phyloP scores from a whole-genome alignment of 306 rosid species.

The Quercus mongolica region DNA sequence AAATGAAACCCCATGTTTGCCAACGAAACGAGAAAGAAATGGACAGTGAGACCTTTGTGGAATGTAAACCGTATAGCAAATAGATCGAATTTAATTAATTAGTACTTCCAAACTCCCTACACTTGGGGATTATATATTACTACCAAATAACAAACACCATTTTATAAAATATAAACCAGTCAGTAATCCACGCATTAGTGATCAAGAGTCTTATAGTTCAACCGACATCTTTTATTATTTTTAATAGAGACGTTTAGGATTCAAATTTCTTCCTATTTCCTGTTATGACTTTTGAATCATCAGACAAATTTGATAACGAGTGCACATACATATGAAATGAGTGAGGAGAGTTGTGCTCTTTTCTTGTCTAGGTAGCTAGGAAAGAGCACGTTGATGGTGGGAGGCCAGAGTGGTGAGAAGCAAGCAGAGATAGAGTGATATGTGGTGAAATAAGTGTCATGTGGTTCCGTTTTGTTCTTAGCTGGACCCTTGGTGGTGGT shows the following conservation, averaged over 20 bases:
- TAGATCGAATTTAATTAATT: too few relatives aligned
- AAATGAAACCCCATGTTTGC: neutral
- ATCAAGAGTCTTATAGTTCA: too few relatives aligned
- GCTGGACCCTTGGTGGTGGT: constrained; percentile 35
- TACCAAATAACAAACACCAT: too few relatives aligned
- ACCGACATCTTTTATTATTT: fast-evolving
- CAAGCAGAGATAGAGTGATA: neutral
- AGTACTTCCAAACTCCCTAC: too few relatives aligned
- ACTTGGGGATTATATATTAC: too few relatives aligned
- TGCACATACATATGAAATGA: neutral
- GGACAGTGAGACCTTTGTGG: neutral
- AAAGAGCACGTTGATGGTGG: neutral
- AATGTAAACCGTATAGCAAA: too few relatives aligned
- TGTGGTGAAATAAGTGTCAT: neutral
- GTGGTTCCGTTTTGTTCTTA: constrained; percentile 13
- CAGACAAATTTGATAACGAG: too few relatives aligned
- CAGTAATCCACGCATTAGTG: fast-evolving
- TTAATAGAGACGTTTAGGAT: fast-evolving
- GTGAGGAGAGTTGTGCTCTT: neutral
- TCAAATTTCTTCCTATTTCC: fast-evolving
- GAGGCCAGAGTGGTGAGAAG: neutral
- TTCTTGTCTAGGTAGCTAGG: neutral
- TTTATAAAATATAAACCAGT: too few relatives aligned
- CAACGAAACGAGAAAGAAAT: neutral
- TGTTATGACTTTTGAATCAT: too few relatives aligned